Conservation (phyloP, 2,329 filamentous ascomycete genomes). For the Exophiala calicioides region DNA sequence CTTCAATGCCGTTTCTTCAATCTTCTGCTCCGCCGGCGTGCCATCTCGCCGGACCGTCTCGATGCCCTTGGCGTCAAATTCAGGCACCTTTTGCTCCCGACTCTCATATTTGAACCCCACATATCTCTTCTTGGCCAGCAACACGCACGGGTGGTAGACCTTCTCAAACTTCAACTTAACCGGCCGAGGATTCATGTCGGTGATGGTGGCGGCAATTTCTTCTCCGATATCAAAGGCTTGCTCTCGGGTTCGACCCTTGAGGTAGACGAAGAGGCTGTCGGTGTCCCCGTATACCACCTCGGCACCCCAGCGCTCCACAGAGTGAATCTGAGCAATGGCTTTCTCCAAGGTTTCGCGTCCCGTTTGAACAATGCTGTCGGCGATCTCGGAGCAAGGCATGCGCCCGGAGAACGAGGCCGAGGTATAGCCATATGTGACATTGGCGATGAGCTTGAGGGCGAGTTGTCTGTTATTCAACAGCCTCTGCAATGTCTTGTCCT, state of each 20-base stretch:
- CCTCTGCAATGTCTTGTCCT: conserved; percentile 80
- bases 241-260: conserved; percentile 81
- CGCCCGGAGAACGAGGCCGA: conserved; percentile 94
- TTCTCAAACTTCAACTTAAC: conserved; percentile 98
- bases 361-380: conserved; percentile 96
- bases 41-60: conserved; percentile 95
- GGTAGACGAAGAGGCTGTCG: conserved; percentile 87
- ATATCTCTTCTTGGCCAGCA: conserved; percentile 96
- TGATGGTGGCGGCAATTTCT: conserved; percentile 86
- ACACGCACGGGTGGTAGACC: conserved; percentile 91
- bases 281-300: conserved; percentile 99
- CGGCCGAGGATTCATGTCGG: conserved; percentile 83
- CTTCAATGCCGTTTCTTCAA: conserved; percentile 88
- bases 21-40: conserved; percentile 92
- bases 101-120: conserved; percentile 96
- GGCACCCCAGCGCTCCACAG: conserved; percentile 81
- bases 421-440: conserved; percentile 97
- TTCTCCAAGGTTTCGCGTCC: conserved; percentile 92
- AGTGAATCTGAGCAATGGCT: conserved; percentile 89
- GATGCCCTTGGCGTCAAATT: conserved; percentile 97
- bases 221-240: conserved; percentile 91
- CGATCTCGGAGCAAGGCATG: conserved; percentile 97
- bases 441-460: conserved; percentile 93
- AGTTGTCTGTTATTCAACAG: conserved; percentile 91
- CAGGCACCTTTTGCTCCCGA: conserved; percentile 71